Base-by-base conservation (phyloP, 1,284 basidiomycete genomes). In the Phlebopus sp. region DNA sequence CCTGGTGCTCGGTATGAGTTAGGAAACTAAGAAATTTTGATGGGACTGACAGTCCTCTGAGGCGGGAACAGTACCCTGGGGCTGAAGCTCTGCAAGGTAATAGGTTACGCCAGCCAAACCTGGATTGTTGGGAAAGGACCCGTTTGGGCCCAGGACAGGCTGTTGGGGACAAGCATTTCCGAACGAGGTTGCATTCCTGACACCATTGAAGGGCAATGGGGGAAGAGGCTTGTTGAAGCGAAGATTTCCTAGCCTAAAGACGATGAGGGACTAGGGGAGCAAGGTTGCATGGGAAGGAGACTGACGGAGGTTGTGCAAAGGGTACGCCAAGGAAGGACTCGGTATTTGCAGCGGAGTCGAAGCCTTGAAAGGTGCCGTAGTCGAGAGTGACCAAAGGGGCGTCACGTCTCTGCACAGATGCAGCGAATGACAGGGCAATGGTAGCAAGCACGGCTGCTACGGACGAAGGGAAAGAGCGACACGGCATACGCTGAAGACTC, bases 131-230 rank as follows among this genome's bases (percentile, higher is more conserved):
- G 55, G 49, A 2, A 53, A 35, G 4, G 36, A n/a, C 19, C 37
- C 32, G n/a, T 43, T 47, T 8, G 47, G 46, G 9, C 8, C 41
- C 10, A 55, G 37, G 9, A 25, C 1, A 21, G 48, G 51, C 38
- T 57, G 50, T 37, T 65, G 63, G 11, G 56, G 53, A 37, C 64
- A 67, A 8, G 57, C 52, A 27, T 53, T 41, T 1, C 59, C 60
- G 36, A 46, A 66, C n/a, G 41, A 36, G 3, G 48, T 51, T 21
- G 55, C 55, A 18, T 53, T 48, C 38, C 47, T 47, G 2, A 50
- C 37, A 5, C 57, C 54, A 5, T 34, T 38, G 35, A 55, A 54
- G 17, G 42, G 27, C 27, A 29, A 29, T 11, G 49, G 51, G n/a
- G 44, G 5, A 8, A 38, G 40, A 23, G 46, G 55, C 9, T 54